A percentile compares a stretch with the other conserved stretches of the same genome.
These are phyloP conservation scores for Beta corolliflora DNA, from an alignment of 179 eudicot genomes.

Conservation along the genomic window DNA sequence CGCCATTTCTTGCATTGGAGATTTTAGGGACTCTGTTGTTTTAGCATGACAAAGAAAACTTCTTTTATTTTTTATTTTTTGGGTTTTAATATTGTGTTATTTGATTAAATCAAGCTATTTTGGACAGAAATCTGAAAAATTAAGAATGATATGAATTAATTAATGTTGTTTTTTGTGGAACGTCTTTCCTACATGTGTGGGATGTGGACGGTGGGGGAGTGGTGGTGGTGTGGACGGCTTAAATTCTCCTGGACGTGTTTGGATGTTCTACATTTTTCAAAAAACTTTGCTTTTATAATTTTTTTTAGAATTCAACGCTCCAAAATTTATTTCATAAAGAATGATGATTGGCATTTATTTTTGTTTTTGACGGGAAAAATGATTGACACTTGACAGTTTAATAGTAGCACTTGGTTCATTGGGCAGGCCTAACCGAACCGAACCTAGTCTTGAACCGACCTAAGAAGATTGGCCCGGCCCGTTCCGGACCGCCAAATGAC, in stretches of 20 bases:
- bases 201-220: slow-evolving; percentile 2
- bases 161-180: background rate
- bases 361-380: too few species aligned
- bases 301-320: too few species aligned
- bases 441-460: too few species aligned
- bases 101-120: background rate
- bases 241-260: slow-evolving; percentile 30
- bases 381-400: too few species aligned
- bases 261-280: slow-evolving; percentile 30
- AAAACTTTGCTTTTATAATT: too few species aligned
- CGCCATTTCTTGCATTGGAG: slow-evolving; percentile 16
- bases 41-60: slow-evolving; percentile 13
- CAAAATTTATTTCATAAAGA: too few species aligned
- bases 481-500: too few species aligned
- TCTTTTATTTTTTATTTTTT: too few species aligned
- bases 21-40: slow-evolving; percentile 15
- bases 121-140: background rate
- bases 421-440: too few species aligned
- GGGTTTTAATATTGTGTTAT: background rate
- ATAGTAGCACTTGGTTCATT: too few species aligned
- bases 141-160: background rate
- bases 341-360: too few species aligned
- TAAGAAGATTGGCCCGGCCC: too few species aligned
- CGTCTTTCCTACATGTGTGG: background rate
- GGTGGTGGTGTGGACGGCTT: slow-evolving; percentile 12